These are phyloP conservation scores for Xylaria telfairii DNA, from an alignment of 495 filamentous ascomycete species.

Conservation along the genomic window DNA sequence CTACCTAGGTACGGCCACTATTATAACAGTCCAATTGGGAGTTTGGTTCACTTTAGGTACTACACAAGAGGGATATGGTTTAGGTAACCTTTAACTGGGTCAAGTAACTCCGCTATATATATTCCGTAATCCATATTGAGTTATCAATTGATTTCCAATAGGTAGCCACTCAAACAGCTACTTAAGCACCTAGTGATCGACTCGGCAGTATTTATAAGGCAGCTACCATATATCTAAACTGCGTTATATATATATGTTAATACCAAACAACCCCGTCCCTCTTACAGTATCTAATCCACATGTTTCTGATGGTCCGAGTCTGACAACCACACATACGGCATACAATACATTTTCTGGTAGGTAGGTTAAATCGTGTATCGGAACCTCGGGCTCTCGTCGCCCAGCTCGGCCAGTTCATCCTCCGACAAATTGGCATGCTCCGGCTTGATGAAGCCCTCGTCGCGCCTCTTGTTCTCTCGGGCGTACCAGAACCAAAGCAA, in stretches of 20 bases:
- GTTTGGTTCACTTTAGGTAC: too few relatives aligned
- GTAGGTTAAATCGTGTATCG: slow-evolving; percentile 58
- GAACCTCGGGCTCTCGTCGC: slow-evolving; percentile 70
- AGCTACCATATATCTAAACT: too few relatives aligned
- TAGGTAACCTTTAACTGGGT: too few relatives aligned
- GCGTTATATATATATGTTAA: too few relatives aligned
- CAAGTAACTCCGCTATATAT: too few relatives aligned
- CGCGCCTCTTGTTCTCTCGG: slow-evolving; percentile 61
- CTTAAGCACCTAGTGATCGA: too few relatives aligned
- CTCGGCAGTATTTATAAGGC: too few relatives aligned
- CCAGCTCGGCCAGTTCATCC: slow-evolving; percentile 71
- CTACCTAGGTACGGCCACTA: too few relatives aligned
- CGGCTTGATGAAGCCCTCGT: slow-evolving; percentile 57
- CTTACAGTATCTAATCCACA: neutral
- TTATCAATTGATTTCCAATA: neutral
- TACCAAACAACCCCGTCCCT: neutral
- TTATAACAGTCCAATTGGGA: too few relatives aligned
- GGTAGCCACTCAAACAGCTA: neutral
- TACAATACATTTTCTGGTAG: neutral
- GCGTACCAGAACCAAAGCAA: slow-evolving; percentile 62
- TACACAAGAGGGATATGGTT: too few relatives aligned
- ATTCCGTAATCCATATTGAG: neutral
- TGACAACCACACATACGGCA: neutral
- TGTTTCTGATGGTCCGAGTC: too few relatives aligned
- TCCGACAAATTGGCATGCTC: slow-evolving; percentile 63